phyloP scores from a whole-genome alignment of 140 eudicot species.

The Ambrosia hybrid region DNA sequence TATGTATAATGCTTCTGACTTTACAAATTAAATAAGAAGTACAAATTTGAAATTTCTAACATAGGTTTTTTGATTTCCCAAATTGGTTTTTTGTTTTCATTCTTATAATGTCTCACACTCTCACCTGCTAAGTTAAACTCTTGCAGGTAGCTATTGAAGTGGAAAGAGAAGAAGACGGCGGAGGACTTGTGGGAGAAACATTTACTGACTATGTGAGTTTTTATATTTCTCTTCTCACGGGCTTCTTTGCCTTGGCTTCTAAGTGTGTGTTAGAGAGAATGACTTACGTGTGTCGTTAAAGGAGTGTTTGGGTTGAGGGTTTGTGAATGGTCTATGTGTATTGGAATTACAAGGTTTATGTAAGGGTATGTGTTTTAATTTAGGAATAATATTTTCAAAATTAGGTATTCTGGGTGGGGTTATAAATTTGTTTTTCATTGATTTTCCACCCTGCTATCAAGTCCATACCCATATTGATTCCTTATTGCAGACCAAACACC shows the following conservation, averaged over 20 bases:
- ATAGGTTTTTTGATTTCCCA: conserved; percentile 15
- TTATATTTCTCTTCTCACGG: not conserved
- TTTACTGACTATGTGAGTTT: conserved; percentile 88
- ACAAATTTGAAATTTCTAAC: conserved; percentile 10
- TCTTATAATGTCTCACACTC: not conserved
- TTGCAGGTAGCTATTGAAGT: conserved; percentile 94
- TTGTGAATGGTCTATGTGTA: not conserved
- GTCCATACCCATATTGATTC: not conserved
- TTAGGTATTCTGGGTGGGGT: conserved; percentile 8
- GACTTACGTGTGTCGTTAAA: conserved; percentile 6
- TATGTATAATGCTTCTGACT: conserved; percentile 3
- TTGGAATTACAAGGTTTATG: not conserved
- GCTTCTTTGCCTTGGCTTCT: conserved; percentile 14
- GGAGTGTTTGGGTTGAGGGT: conserved; percentile 10
- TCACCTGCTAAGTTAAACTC: conserved; percentile 14
- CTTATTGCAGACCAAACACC: not conserved
- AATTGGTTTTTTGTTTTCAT: not conserved
- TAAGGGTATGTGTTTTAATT: not conserved
- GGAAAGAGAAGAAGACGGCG: conserved; percentile 97
- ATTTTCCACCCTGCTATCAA: not conserved
- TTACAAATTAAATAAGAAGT: conserved; percentile 8
- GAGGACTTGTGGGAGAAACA: conserved; percentile 97
- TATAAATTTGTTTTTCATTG: not conserved
- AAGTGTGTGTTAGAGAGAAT: not conserved
- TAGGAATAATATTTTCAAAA: not conserved